Evolutionary conservation across 1,284 basidiomycete genomes (phyloP), one percentile per base, ranked within the genome.

Genomic region (Fomitopsis palustris): DNA sequence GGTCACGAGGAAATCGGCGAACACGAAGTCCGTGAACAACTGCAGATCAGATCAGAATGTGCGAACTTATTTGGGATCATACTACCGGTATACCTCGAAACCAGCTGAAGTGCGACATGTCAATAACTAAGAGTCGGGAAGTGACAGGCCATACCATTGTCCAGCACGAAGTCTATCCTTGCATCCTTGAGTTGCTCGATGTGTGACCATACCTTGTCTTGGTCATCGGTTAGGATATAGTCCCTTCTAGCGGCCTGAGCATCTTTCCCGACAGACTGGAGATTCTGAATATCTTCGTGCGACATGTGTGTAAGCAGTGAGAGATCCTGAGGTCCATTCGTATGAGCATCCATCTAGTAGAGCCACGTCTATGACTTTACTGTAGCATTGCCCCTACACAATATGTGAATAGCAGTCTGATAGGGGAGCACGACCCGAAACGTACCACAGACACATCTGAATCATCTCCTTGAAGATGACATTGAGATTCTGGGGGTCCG

Each of bases 1-100:
- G 0, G 92, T 92, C 19, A 97, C 82, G 33, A 98, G 76, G 71
- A 97, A 98, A 71, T 99, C 96, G 38, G 96, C 96, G 63, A 99
- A 88, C 21, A 98, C 87, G 33, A 98, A 77, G 70, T 98, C 97
- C 1, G 96, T 97, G 73, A 93, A 95, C 16, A 98, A 79, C 90
- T 94, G 4, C 6, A 16, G n/a, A 2, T 9, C 47, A n/a, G 19
- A 1, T 38, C 10, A 53, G 33, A 33, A 19, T 10, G 4, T 31
- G 19, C n/a, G 16, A 9, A 12, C n/a, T 17, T 31, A 16, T 14
- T 17, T 19, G 12, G 17, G 14, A 9, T 8, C 19, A 37, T 53
- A 14, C 12, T 9, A 7, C 3, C 21, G 33, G 10, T 51, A 35
- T 63, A 88, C 87, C 79, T 98, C 96, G 64, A 98, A 98, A 1